Conservation (phyloP, 768 basidiomycete genomes). For the Infundibulicybe gibba region DNA sequence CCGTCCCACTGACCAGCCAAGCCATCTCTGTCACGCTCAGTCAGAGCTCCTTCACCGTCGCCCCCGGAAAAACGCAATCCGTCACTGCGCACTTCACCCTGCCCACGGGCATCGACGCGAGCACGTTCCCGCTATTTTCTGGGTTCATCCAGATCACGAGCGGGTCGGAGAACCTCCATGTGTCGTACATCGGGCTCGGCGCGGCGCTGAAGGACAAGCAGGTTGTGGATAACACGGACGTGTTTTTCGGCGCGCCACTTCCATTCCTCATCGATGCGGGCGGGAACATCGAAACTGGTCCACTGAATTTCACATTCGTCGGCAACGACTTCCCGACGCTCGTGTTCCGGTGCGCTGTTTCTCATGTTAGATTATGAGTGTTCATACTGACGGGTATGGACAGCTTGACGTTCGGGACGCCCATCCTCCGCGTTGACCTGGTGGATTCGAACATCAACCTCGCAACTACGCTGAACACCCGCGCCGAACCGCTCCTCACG, state of each 20-base stretch:
- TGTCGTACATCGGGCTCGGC: slow-evolving; percentile 43
- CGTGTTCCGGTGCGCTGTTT: slow-evolving; percentile 29
- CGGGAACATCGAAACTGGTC: slow-evolving; percentile 33
- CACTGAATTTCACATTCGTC: slow-evolving; percentile 45
- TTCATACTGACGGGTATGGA: slow-evolving; percentile 6
- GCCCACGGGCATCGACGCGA: slow-evolving; percentile 35
- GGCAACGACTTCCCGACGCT: slow-evolving; percentile 36
- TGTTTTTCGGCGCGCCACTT: slow-evolving; percentile 39
- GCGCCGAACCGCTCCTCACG: slow-evolving; percentile 22
- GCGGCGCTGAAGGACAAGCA: slow-evolving; percentile 43
- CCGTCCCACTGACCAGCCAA: slow-evolving; percentile 43
- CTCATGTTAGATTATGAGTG: neutral
- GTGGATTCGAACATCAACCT: slow-evolving; percentile 39
- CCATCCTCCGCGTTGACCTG: slow-evolving; percentile 42
- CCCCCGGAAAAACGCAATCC: slow-evolving; percentile 33
- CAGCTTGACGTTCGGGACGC: slow-evolving; percentile 48
- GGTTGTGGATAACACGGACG: slow-evolving; percentile 48
- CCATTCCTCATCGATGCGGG: slow-evolving; percentile 38
- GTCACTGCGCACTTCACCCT: slow-evolving; percentile 43
- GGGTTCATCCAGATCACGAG: slow-evolving; percentile 49
- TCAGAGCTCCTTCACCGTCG: slow-evolving; percentile 38
- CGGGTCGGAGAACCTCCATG: slow-evolving; percentile 29
- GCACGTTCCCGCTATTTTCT: slow-evolving; percentile 53
- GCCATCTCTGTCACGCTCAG: slow-evolving; percentile 45
- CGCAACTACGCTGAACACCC: slow-evolving; percentile 32